Percentiles rank a stretch among this genome's conserved stretches.
phyloP scores from a whole-genome alignment of 345 rosid genomes.

The Citrus sp. region DNA sequence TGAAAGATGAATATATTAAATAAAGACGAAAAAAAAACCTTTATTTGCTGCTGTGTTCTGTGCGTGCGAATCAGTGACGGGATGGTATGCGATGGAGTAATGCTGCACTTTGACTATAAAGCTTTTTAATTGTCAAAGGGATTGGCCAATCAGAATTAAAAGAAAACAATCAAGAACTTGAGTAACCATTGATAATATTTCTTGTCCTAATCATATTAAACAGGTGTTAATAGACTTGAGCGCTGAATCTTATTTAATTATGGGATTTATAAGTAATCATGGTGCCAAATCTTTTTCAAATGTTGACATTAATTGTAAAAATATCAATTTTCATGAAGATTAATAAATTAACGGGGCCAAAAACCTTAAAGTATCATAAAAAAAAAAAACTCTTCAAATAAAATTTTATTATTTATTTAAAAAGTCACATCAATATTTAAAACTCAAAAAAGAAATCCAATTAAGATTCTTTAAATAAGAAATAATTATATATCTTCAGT shows the following conservation, averaged over 20 bases:
- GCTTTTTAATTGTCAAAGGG: background rate
- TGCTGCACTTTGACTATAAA: background rate
- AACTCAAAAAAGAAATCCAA: rapidly evolving
- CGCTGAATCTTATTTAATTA: background rate
- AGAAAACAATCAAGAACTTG: background rate
- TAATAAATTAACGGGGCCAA: background rate
- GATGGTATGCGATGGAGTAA: background rate
- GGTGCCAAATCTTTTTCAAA: background rate
- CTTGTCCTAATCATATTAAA: background rate
- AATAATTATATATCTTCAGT: rapidly evolving
- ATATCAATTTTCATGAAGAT: no score
- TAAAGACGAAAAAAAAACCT: background rate
- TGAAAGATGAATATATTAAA: background rate
- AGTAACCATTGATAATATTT: background rate
- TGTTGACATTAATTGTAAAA: background rate
- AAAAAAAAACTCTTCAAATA: no score
- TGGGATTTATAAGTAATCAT: slow-evolving; percentile 3
- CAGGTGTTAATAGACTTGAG: background rate
- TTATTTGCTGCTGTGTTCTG: background rate
- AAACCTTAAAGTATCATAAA: no score
- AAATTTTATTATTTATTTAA: no score
- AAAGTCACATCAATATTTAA: rapidly evolving
- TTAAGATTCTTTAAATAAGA: no score
- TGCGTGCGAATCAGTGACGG: background rate
- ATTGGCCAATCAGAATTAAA: background rate